Percentiles rank a stretch among this genome's conserved stretches.
phyloP scores from a whole-genome alignment of 2,329 filamentous ascomycete species.

The Fusarium gaditjirri region DNA sequence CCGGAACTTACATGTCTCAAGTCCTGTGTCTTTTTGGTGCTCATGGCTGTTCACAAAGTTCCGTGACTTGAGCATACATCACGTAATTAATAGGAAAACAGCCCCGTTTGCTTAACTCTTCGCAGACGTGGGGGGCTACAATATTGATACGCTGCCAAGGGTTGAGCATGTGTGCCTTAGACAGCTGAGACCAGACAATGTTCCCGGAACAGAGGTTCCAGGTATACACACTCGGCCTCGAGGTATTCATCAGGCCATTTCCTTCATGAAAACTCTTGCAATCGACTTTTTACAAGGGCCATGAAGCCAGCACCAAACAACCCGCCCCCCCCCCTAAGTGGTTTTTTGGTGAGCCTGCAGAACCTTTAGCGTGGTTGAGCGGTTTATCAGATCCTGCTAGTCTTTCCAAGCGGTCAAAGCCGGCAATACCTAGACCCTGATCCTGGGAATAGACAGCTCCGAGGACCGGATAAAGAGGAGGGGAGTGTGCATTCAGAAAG shows the following conservation, averaged over 20 bases:
- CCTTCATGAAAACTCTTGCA: not conserved
- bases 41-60: not conserved
- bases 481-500: conserved; percentile 12
- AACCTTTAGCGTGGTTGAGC: conserved; percentile 10
- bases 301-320: not conserved
- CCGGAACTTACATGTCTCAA: not conserved
- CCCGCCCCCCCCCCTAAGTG: not conserved
- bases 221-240: not conserved
- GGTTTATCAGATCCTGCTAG: conserved; percentile 37
- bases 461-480: conserved; percentile 17
- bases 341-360: not conserved
- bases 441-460: conserved; percentile 7
- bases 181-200: not conserved
- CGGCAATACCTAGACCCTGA: not conserved
- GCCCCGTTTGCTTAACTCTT: not conserved
- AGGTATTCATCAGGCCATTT: conserved; percentile 5
- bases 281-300: not conserved
- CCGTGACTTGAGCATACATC: not conserved
- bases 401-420: conserved; percentile 10
- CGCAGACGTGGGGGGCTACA: not conserved
- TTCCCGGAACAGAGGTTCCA: not conserved
- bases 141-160: not conserved
- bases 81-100: not conserved
- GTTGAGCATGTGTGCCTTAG: not conserved
- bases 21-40: not conserved